Evolutionary conservation across 2,329 filamentous ascomycete species (phyloP).

Genomic region (Alternaria arbusti): DNA sequence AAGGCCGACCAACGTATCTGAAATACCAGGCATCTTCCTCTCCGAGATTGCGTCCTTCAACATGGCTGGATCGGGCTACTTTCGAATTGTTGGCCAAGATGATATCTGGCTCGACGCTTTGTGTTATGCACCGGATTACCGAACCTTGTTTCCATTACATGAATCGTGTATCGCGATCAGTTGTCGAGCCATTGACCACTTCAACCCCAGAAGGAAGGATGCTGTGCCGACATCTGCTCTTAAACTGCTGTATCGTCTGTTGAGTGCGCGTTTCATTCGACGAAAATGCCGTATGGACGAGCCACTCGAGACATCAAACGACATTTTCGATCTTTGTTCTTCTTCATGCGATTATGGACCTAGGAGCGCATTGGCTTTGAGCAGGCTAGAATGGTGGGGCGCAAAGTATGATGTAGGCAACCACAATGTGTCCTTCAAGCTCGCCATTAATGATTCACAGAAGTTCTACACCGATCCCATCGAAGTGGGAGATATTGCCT

Average conservation of each 20-base stretch:
- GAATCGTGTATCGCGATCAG: slow-evolving; percentile 29
- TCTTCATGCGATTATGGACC: slow-evolving; percentile 18
- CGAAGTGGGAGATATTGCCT: slow-evolving; percentile 9
- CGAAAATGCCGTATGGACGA: not conserved
- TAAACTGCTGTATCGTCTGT: slow-evolving; percentile 13
- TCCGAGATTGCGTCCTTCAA: slow-evolving; percentile 24
- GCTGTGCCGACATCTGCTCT: slow-evolving; percentile 3
- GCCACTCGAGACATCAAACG: slow-evolving; percentile 8
- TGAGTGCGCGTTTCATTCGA: slow-evolving; percentile 15
- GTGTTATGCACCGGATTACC: slow-evolving; percentile 8
- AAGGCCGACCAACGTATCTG: slow-evolving; percentile 16
- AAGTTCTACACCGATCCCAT: slow-evolving; percentile 33
- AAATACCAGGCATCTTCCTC: slow-evolving; percentile 20
- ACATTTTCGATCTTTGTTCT: slow-evolving; percentile 26
- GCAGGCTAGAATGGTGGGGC: slow-evolving; percentile 32
- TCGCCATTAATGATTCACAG: slow-evolving; percentile 11
- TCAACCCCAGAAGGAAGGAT: not conserved
- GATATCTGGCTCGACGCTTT: slow-evolving; percentile 25
- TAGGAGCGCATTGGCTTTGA: slow-evolving; percentile 26
- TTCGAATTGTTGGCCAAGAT: slow-evolving; percentile 17
- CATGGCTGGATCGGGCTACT: slow-evolving; percentile 16
- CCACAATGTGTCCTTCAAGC: not conserved
- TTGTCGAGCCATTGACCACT: slow-evolving; percentile 21
- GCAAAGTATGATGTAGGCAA: slow-evolving; percentile 29
- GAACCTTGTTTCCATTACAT: slow-evolving; percentile 34